These are phyloP conservation scores for Patellifolia procumbens DNA, from an alignment of 179 eudicot species.

Conservation along the genomic window DNA sequence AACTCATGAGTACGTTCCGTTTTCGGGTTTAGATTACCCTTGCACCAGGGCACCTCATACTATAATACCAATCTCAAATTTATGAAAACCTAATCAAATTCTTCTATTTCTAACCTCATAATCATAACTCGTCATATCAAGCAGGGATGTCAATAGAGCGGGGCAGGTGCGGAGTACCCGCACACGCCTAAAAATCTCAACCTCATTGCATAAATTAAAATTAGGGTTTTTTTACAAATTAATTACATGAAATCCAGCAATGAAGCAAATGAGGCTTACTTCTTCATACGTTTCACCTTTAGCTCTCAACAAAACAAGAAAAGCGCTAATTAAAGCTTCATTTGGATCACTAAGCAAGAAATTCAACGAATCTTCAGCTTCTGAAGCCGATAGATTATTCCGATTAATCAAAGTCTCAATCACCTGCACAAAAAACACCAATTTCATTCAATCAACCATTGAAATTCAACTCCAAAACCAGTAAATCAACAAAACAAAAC, in stretches of 20 bases:
- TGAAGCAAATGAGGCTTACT: slow-evolving; percentile 34
- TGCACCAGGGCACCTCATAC: too few species aligned
- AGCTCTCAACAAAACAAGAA: slow-evolving; percentile 89
- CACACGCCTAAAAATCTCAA: too few species aligned
- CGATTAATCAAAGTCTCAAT: slow-evolving; percentile 67
- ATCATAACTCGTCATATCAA: too few species aligned
- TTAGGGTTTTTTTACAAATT: not conserved
- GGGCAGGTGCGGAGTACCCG: too few species aligned
- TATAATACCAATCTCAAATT: too few species aligned
- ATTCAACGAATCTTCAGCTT: slow-evolving; percentile 74
- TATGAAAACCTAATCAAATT: too few species aligned
- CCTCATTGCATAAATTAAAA: too few species aligned
- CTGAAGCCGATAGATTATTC: slow-evolving; percentile 61
- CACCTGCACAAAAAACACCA: slow-evolving; percentile 47
- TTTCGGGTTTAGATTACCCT: too few species aligned
- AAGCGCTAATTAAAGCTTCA: slow-evolving; percentile 87
- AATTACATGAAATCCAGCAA: not conserved
- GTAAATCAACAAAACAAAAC: not conserved
- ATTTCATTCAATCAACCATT: not conserved
- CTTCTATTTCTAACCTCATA: too few species aligned
- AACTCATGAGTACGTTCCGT: too few species aligned
- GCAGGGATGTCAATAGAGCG: too few species aligned
- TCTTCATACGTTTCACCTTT: slow-evolving; percentile 98
- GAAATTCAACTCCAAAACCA: not conserved
- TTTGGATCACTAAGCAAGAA: slow-evolving; percentile 68